These are phyloP conservation scores for Begonia masoniana DNA, from an alignment of 306 rosid genomes.

Conservation along the genomic window DNA sequence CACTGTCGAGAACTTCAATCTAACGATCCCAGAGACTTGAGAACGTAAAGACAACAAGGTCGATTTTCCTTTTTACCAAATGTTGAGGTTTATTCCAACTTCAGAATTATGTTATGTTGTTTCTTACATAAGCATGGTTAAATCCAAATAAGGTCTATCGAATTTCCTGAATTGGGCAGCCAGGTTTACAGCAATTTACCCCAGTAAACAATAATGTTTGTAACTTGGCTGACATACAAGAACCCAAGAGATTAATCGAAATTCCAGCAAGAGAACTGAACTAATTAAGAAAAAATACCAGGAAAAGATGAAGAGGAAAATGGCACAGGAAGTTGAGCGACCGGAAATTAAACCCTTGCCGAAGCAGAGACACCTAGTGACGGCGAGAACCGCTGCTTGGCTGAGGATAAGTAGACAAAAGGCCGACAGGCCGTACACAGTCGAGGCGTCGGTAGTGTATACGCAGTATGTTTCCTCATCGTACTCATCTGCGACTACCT, in stretches of 20 bases:
- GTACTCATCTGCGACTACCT: constrained; percentile 56
- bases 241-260: not conserved
- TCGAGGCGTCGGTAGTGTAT: constrained; percentile 78
- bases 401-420: constrained; percentile 45
- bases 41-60: too few species aligned
- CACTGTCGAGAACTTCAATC: too few species aligned
- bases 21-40: too few species aligned
- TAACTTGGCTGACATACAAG: not conserved
- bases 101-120: too few species aligned
- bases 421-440: constrained; percentile 77
- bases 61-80: too few species aligned
- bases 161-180: not conserved
- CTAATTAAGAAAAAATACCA: constrained; percentile 26
- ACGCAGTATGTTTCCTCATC: constrained; percentile 52
- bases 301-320: constrained; percentile 61
- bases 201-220: not conserved
- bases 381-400: constrained; percentile 53
- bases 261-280: constrained; percentile 9
- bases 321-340: constrained; percentile 41
- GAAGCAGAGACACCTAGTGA: constrained; percentile 81
- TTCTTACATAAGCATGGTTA: too few species aligned
- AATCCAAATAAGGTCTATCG: too few species aligned
- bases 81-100: too few species aligned
- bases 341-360: constrained; percentile 79
- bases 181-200: not conserved